phyloP scores from a whole-genome alignment of 257 asterid genomes.

The Solanum chmielewskii region DNA sequence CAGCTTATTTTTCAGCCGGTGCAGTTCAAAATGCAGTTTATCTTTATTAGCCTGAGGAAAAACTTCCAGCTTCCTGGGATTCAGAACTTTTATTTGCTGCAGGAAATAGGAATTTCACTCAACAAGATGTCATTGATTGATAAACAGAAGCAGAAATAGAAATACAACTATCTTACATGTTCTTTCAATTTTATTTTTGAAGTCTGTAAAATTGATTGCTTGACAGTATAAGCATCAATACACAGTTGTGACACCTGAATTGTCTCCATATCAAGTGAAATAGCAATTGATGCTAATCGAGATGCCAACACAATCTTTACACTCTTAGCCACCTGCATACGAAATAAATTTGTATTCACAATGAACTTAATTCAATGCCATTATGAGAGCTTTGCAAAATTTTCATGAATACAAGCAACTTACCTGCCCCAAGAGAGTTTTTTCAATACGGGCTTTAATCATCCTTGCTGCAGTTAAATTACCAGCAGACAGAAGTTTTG shows the following conservation, averaged over 20 bases:
- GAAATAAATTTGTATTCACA: neutral
- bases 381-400: neutral
- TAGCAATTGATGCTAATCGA: constrained; percentile 47
- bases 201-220: constrained; percentile 58
- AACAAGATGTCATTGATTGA: neutral
- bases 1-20: constrained; percentile 52
- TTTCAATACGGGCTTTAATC: constrained; percentile 74
- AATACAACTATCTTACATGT: constrained; percentile 22
- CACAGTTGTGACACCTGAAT: constrained; percentile 52
- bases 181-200: constrained; percentile 58
- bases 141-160: neutral
- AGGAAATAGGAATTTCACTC: constrained; percentile 1
- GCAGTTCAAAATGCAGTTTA: constrained; percentile 64
- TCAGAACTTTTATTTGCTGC: constrained; percentile 58
- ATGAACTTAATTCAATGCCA: neutral
- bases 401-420: neutral
- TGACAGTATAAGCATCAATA: constrained; percentile 55
- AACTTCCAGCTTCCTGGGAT: constrained; percentile 47
- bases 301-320: constrained; percentile 59
- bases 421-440: constrained; percentile 84
- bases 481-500: constrained; percentile 36
- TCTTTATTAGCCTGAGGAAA: constrained; percentile 32
- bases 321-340: constrained; percentile 68
- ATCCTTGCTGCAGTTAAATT: constrained; percentile 40
- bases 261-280: constrained; percentile 62